Base-by-base conservation (phyloP, 202 grass and related monocot species). In the Elaeis oleifera region DNA sequence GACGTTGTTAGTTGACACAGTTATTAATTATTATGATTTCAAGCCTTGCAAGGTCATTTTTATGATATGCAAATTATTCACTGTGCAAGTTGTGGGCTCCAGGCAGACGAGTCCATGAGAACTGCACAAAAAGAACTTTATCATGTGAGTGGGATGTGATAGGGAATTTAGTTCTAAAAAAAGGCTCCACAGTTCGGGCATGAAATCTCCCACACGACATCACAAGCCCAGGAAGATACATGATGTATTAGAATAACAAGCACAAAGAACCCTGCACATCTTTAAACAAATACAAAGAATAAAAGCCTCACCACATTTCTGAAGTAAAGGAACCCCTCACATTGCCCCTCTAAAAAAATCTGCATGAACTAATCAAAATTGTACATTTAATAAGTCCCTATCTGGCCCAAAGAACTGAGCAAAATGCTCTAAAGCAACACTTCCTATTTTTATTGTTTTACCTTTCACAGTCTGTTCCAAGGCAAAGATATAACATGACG, bases 231-330 rank as follows among this genome's bases (percentile, higher is more conserved):
- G 8, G 36, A 44, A 44, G 0, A 44, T 13, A 44, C 72, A 44
- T 13, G 9, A 44, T 44, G 36, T 13, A 44, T 11, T 13, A 13
- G 36, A 44, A 44, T 44, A 44, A 13, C 36, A 44, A 44, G 61
- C 49, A 39, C 36, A 61, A 60, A 31, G 19, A 32, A 67, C 21
- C 27, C 56, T 62, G 44, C 16, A 59, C 50, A 54, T 49, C 53
- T 29, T 50, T 29, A 63, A 77, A 56, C 4, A 6, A 36, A 50
- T 28, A 23, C 20, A 78, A 62, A 36, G 44, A 13, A 44, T n/a
- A 11, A 49, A 62, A 44, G 44, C 16, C 28, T 29, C 28, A 49
- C 60, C 11, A 27, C 60, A 49, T 4, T 19, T 11, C 44, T 18
- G 11, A 62, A 62, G 28, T 17, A 62, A 62, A 62, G 22, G 60